A percentile compares a stretch with the other conserved stretches of the same genome.
These are phyloP conservation scores for Lactifluus rugatus DNA, from an alignment of 768 basidiomycete genomes.

Conservation along the genomic window DNA sequence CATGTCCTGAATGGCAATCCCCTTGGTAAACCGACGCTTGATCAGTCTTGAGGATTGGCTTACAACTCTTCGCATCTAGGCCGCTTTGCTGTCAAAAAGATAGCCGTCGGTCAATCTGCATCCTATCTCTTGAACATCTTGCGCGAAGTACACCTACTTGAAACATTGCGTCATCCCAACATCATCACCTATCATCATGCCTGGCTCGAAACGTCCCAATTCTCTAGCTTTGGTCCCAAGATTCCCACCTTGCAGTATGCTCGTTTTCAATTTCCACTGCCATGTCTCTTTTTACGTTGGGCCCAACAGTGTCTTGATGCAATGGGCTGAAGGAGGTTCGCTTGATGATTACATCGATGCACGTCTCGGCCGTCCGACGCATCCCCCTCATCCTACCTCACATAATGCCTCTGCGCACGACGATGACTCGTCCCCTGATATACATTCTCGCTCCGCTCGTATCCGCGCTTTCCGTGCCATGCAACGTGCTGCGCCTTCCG, in stretches of 20 bases:
- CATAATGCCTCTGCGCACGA: slow-evolving; percentile 35
- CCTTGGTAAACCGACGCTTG: slow-evolving; percentile 43
- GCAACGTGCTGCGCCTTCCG: slow-evolving; percentile 53
- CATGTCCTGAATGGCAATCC: slow-evolving; percentile 83
- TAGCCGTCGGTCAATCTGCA: slow-evolving; percentile 87
- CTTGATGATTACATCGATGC: slow-evolving; percentile 80
- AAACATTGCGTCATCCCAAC: slow-evolving; percentile 81
- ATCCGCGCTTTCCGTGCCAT: slow-evolving; percentile 68
- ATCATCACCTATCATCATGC: slow-evolving; percentile 95
- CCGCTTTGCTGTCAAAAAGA: slow-evolving; percentile 93
- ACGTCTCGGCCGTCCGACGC: slow-evolving; percentile 48
- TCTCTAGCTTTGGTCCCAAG: slow-evolving; percentile 81
- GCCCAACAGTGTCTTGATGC: slow-evolving; percentile 66
- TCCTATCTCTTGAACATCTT: slow-evolving; percentile 75
- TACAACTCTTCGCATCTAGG: slow-evolving; percentile 31
- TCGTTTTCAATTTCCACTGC: not conserved
- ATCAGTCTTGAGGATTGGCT: slow-evolving; percentile 1
- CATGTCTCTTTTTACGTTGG: not conserved
- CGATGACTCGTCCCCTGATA: slow-evolving; percentile 17
- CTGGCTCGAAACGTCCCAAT: slow-evolving; percentile 81
- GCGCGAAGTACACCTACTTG: slow-evolving; percentile 78
- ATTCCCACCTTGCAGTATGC: slow-evolving; percentile 82
- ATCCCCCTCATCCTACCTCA: slow-evolving; percentile 24
- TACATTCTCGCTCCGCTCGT: slow-evolving; percentile 52
- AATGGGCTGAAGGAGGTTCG: slow-evolving; percentile 87